phyloP scores from a whole-genome alignment of 2,329 filamentous ascomycete species.

The Falciphora oryzae region DNA sequence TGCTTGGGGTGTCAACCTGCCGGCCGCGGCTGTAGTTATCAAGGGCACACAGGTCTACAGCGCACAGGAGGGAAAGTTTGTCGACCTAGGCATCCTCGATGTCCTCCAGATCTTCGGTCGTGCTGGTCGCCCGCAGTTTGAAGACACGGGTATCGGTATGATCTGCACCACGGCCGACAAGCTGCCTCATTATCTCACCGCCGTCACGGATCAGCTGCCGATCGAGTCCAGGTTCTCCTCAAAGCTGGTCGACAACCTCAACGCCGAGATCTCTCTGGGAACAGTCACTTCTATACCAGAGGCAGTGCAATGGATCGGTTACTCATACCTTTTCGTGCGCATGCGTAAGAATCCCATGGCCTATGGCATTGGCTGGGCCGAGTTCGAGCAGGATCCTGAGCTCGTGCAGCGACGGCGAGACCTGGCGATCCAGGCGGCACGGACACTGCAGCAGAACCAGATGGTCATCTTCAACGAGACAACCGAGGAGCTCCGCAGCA shows the following conservation, averaged over 20 bases:
- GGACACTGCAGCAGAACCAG: constrained; percentile 82
- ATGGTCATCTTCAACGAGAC: constrained; percentile 99
- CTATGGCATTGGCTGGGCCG: constrained; percentile 93
- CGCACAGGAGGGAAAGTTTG: constrained; percentile 91
- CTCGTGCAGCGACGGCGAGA: constrained; percentile 81
- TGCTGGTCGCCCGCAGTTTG: constrained; percentile 94
- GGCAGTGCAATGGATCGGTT: constrained; percentile 94
- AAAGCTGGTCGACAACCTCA: constrained; percentile 92
- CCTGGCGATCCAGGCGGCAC: constrained; percentile 81
- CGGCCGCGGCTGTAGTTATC: constrained; percentile 93
- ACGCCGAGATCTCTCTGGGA: constrained; percentile 87
- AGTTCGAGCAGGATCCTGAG: constrained; percentile 80
- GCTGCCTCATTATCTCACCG: constrained; percentile 81
- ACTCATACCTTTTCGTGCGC: constrained; percentile 94
- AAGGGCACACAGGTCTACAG: constrained; percentile 98
- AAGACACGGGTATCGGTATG: constrained; percentile 96
- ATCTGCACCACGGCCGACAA: constrained; percentile 97
- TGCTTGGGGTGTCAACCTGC: constrained; percentile 98
- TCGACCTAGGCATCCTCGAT: constrained; percentile 92
- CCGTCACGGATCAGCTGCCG: constrained; percentile 91
- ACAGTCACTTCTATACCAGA: constrained; percentile 93
- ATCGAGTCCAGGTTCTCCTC: constrained; percentile 96
- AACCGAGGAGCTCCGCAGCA: constrained; percentile 87
- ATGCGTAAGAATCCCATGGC: constrained; percentile 89
- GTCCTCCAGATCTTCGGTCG: constrained; percentile 98